Percentiles rank a stretch among this genome's conserved stretches.
These are phyloP conservation scores for Calonectria ilicicola DNA, from an alignment of 2,329 filamentous ascomycete species.

Conservation along the genomic window DNA sequence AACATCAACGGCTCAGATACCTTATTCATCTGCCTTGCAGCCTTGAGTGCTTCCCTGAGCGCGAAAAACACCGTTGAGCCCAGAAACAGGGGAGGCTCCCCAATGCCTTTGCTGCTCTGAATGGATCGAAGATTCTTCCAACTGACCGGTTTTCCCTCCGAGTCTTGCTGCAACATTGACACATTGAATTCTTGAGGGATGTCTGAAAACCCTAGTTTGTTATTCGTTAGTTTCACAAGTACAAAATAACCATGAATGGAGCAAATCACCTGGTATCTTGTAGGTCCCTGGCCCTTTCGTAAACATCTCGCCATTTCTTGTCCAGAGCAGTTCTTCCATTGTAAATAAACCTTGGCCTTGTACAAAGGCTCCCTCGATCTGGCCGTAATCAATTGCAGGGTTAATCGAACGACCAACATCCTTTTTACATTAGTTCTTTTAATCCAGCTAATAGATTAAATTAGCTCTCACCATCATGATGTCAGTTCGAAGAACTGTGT, in stretches of 20 bases:
- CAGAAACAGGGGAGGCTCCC: constrained; percentile 3
- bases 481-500: constrained; percentile 86
- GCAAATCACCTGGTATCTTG: not conserved
- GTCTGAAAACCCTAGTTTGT: not conserved
- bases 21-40: constrained; percentile 20
- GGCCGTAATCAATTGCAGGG: constrained; percentile 68
- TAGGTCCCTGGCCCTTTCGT: constrained; percentile 11
- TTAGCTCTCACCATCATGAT: constrained; percentile 74
- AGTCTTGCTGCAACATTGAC: not conserved
- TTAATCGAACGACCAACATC: constrained; percentile 75
- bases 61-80: constrained; percentile 19
- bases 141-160: constrained; percentile 4
- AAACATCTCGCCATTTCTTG: constrained; percentile 15
- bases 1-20: not conserved
- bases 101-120: constrained; percentile 8
- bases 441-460: not conserved
- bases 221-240: not conserved
- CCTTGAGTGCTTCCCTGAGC: constrained; percentile 15
- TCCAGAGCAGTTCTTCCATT: constrained; percentile 67
- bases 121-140: constrained; percentile 20
- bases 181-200: constrained; percentile 11
- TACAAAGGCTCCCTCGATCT: constrained; percentile 75
- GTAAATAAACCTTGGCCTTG: constrained; percentile 75
- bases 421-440: not conserved
- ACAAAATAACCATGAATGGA: not conserved